Evolutionary conservation across 2,329 filamentous ascomycete genomes (phyloP), one percentile per base, ranked within the genome.

Genomic region (Xylaria sp.): DNA sequence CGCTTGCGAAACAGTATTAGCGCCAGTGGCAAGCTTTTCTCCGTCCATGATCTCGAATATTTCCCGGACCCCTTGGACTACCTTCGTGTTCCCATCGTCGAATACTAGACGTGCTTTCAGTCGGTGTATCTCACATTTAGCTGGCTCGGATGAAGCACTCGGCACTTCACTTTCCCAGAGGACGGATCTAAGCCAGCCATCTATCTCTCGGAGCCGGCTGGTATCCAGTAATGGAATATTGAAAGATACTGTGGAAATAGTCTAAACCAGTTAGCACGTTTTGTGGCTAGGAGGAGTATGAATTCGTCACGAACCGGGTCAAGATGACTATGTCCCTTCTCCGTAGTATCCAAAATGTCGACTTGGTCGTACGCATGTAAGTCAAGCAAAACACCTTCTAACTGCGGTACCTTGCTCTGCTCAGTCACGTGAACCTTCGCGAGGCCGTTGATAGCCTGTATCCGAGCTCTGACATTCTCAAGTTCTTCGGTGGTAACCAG

Each of bases 361-460:
- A 98, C 90, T 69, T 91, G 87, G 75, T 98, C 93, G 78, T 99
- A 99, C 0, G 96, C 95, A 78, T 98, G 93, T 34, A 99, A 83
- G 79, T 98, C 95, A 7, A 99, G 84, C 4, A 99, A 79, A 63
- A 97, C 88, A 1, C 94, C 95, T 76, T 97, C 93, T 6, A 99
- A 85, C 72, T 91, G 84, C 0, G 94, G 93, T 0, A 98, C 91
- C 39, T 88, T 86, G 73, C 93, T 93, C 76, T 92, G 91, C 61
- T 91, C 87, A 1, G 96, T 98, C 19, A 93, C 84, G 73, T 96
- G 90, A 53, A 98, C 86, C 75, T 90, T 94, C 1, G 96, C 96
- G 1, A 98, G 84, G 0, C 92, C 92, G 78, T 99, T 99, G 79
- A 99, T 98, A 4, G 93, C 91, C 63, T 86, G 83, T 61, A 98